phyloP scores from a whole-genome alignment of 352 stramenopile genomes.

The Globisporangium carolinianum region DNA sequence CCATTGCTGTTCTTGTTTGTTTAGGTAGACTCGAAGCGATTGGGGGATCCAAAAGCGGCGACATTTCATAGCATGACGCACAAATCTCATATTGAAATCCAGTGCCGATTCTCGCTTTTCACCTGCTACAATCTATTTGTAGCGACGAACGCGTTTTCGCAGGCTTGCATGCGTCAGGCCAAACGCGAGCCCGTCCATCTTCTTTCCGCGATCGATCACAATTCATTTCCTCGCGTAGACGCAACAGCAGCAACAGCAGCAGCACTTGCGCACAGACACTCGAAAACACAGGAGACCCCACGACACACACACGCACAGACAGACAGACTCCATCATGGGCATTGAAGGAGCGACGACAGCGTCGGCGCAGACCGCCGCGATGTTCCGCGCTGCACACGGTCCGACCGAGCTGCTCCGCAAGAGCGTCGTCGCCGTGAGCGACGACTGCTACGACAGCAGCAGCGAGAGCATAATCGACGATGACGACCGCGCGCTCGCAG shows the following conservation, averaged over 20 bases:
- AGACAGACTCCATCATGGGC: slow-evolving; percentile 13
- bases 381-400: neutral
- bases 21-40: too few relatives aligned
- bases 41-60: too few relatives aligned
- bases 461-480: slow-evolving; percentile 10
- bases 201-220: too few relatives aligned
- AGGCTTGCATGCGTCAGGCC: too few relatives aligned
- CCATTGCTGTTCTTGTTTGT: too few relatives aligned
- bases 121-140: too few relatives aligned
- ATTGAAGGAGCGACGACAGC: slow-evolving; percentile 13
- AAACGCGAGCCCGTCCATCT: too few relatives aligned
- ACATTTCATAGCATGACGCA: too few relatives aligned
- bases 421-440: slow-evolving; percentile 12
- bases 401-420: slow-evolving; percentile 9
- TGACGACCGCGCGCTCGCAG: slow-evolving; percentile 22
- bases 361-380: neutral
- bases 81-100: too few relatives aligned
- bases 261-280: neutral
- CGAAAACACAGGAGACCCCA: neutral
- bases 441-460: neutral
- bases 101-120: too few relatives aligned
- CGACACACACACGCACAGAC: neutral
- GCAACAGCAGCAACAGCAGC: too few relatives aligned
- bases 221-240: neutral
- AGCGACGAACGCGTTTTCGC: too few relatives aligned